phyloP scores from a whole-genome alignment of 2,329 filamentous ascomycete genomes.

The Talaromyces pinophilus region DNA sequence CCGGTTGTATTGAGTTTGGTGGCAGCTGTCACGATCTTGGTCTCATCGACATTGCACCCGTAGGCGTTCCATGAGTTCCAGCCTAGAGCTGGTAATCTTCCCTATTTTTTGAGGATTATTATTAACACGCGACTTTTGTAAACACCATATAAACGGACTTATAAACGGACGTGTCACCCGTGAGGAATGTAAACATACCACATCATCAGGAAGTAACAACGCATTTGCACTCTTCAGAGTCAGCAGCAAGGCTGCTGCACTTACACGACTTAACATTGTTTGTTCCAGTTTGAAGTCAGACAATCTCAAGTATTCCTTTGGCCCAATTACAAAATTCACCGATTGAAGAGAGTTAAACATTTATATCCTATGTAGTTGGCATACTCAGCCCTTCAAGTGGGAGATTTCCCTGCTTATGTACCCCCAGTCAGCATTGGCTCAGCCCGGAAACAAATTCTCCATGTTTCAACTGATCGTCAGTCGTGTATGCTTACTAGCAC shows the following conservation, averaged over 20 bases:
- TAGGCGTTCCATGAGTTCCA: slow-evolving; percentile 53
- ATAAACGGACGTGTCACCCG: background rate
- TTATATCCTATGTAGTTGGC: background rate
- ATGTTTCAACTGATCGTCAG: slow-evolving; percentile 2
- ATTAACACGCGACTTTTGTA: background rate
- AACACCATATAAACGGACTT: background rate
- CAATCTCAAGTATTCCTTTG: background rate
- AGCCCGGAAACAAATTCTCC: background rate
- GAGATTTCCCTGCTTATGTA: background rate
- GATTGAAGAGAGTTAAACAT: background rate
- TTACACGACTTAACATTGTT: slow-evolving; percentile 1
- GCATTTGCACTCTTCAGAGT: slow-evolving; percentile 28
- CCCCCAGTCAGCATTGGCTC: background rate
- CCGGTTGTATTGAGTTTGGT: slow-evolving; percentile 49
- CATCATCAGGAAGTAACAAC: slow-evolving; percentile 31
- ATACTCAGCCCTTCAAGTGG: background rate
- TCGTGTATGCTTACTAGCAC: background rate
- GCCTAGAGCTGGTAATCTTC: slow-evolving; percentile 40
- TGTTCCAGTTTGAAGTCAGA: background rate
- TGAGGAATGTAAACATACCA: slow-evolving; percentile 28
- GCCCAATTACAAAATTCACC: background rate
- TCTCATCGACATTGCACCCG: slow-evolving; percentile 51
- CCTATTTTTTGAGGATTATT: slow-evolving; percentile 25
- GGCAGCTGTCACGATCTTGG: slow-evolving; percentile 50
- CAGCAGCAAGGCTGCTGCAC: slow-evolving; percentile 24